Evolutionary conservation across 306 rosid species (phyloP).

Genomic region (Glycine soja): DNA sequence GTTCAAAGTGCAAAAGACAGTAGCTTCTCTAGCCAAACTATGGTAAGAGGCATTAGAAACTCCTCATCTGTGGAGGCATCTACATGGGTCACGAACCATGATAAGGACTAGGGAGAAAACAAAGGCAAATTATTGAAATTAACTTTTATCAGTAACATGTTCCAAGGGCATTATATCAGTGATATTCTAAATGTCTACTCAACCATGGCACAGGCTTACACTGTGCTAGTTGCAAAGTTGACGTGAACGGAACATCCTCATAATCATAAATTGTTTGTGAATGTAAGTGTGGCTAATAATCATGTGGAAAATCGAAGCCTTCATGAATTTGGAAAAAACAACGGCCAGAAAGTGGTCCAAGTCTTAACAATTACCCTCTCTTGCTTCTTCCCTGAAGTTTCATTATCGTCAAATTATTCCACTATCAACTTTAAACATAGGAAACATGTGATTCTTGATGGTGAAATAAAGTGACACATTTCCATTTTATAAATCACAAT

Average conservation of each 20-base stretch:
- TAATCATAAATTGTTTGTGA: not conserved
- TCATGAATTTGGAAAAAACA: constrained; percentile 4
- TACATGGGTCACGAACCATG: constrained; percentile 24
- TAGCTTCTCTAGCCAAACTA: constrained; percentile 36
- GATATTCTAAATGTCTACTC: not conserved
- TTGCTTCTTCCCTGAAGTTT: not conserved
- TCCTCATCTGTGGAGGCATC: not conserved
- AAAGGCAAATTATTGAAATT: not conserved
- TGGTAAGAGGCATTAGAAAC: not conserved
- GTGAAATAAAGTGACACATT: constrained; percentile 27
- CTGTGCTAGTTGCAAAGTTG: constrained; percentile 7
- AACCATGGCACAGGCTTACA: not conserved
- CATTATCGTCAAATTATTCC: constrained; percentile 15
- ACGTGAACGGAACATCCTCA: constrained; percentile 16
- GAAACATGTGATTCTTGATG: constrained; percentile 37
- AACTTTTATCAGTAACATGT: constrained; percentile 1
- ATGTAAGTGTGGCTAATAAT: not conserved
- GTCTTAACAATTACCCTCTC: not conserved
- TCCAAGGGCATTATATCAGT: constrained; percentile 1
- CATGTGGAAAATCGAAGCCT: constrained; percentile 2
- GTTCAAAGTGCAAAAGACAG: not conserved
- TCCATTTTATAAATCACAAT: not conserved
- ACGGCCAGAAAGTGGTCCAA: constrained; percentile 31
- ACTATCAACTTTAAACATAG: constrained; percentile 27
- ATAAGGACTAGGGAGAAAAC: not conserved